Percentiles rank a stretch among this genome's conserved stretches.
Evolutionary conservation across 192 early-diverging fungal species (phyloP).

Genomic region (Coemansia furcata): DNA sequence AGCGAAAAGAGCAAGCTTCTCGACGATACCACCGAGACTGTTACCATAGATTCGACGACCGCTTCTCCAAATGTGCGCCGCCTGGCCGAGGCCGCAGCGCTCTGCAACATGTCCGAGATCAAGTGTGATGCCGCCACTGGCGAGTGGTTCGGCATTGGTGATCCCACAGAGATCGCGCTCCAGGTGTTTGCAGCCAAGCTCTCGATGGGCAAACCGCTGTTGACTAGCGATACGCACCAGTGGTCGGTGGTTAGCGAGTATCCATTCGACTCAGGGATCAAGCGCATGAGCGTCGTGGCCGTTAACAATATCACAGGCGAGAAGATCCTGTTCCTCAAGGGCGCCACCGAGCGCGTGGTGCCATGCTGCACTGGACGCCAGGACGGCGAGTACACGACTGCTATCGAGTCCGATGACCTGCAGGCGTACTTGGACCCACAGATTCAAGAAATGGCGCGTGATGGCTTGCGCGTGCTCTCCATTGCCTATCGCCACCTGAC

Average conservation of each 20-base stretch:
- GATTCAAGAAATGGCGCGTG: constrained; percentile 71
- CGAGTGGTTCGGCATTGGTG: constrained; percentile 77
- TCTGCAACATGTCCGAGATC: constrained; percentile 84
- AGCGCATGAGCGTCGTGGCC: constrained; percentile 89
- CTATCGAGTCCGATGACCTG: constrained; percentile 36
- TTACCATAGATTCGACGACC: constrained; percentile 34
- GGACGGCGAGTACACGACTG: constrained; percentile 30
- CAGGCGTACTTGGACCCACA: constrained; percentile 55
- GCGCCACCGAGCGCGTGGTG: constrained; percentile 89
- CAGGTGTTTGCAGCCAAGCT: constrained; percentile 81
- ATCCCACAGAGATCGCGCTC: constrained; percentile 93
- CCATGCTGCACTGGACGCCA: constrained; percentile 61
- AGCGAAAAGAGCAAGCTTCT: constrained; percentile 4
- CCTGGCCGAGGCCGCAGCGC: constrained; percentile 61
- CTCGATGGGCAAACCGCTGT: constrained; percentile 67
- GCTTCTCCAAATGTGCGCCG: constrained; percentile 51
- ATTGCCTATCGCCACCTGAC: constrained; percentile 67
- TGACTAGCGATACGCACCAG: constrained; percentile 47
- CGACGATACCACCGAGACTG: constrained; percentile 13
- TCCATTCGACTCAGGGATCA: constrained; percentile 73
- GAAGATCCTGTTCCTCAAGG: constrained; percentile 74
- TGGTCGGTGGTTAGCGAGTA: constrained; percentile 62
- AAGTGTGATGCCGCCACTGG: constrained; percentile 58
- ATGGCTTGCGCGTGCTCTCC: constrained; percentile 81
- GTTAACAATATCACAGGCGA: constrained; percentile 33